These are phyloP conservation scores for Babesia gibsoni DNA, from an alignment of 169 alveolate genomes.

Conservation along the genomic window DNA sequence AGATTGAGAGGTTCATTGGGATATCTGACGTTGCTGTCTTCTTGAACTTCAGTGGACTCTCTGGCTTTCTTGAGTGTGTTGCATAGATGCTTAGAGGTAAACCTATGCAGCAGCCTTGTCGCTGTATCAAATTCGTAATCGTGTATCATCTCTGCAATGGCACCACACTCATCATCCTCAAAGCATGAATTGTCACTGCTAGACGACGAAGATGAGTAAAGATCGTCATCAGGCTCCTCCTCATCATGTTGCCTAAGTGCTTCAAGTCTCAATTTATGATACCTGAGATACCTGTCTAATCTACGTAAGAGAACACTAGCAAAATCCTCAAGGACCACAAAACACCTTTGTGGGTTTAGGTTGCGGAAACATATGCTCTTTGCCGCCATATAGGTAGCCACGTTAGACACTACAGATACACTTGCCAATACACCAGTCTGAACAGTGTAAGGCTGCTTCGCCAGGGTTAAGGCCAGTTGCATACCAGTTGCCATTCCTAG, in stretches of 20 bases:
- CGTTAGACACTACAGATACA: conserved; percentile 4
- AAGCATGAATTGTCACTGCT: conserved; percentile 29
- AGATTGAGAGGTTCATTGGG: conserved; percentile 50
- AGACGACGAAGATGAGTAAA: conserved; percentile 1
- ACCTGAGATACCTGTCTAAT: conserved; percentile 40
- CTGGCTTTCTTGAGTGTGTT: conserved; percentile 33
- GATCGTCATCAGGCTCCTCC: neutral
- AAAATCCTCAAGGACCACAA: conserved; percentile 52
- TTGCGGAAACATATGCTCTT: conserved; percentile 36
- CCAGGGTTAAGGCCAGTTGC: conserved; percentile 6
- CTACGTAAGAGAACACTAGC: conserved; percentile 44
- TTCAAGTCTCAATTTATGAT: conserved; percentile 46
- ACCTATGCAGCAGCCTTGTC: conserved; percentile 13
- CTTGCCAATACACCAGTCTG: conserved; percentile 4
- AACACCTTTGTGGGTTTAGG: conserved; percentile 45
- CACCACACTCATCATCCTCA: conserved; percentile 59
- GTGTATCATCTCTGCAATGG: conserved; percentile 47
- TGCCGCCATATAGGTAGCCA: conserved; percentile 38
- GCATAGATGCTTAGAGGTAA: conserved; percentile 43
- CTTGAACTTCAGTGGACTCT: neutral
- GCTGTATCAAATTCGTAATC: conserved; percentile 49
- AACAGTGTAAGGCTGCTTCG: neutral
- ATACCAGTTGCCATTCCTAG: conserved; percentile 55
- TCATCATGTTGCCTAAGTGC: conserved; percentile 1
- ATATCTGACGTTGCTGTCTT: neutral